Evolutionary conservation across 352 stramenopile species (phyloP).

Genomic region (Phytophthora constricta): DNA sequence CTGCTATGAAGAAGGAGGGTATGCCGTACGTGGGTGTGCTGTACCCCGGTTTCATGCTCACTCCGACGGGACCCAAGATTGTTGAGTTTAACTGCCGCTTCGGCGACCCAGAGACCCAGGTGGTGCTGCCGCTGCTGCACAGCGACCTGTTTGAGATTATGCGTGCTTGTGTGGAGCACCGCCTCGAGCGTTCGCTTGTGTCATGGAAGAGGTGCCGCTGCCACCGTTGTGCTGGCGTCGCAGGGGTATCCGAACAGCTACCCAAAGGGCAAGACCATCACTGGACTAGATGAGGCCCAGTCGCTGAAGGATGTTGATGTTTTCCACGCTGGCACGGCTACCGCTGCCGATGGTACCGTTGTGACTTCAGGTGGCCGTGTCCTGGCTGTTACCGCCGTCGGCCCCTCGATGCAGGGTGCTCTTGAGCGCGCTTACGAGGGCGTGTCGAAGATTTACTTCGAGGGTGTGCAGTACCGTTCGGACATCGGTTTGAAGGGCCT

Average conservation of each 20-base stretch:
- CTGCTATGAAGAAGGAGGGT: constrained; percentile 92
- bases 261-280: constrained; percentile 97
- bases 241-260: constrained; percentile 98
- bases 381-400: constrained; percentile 96
- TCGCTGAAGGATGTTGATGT: constrained; percentile 92
- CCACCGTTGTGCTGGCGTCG: constrained; percentile 97
- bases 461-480: constrained; percentile 94
- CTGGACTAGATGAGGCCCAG: constrained; percentile 89
- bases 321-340: constrained; percentile 98
- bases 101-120: constrained; percentile 99
- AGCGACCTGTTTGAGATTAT: constrained; percentile 99
- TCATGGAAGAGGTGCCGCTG: constrained; percentile 91
- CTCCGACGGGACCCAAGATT: constrained; percentile 91
- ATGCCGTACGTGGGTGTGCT: constrained; percentile 98
- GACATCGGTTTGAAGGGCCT: constrained; percentile 97
- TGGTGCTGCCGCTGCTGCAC: constrained; percentile 97
- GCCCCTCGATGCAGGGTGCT: constrained; percentile 90
- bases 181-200: constrained; percentile 88
- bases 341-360: constrained; percentile 64
- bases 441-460: constrained; percentile 89
- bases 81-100: constrained; percentile 99
- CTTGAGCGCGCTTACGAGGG: constrained; percentile 93
- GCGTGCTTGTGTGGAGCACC: constrained; percentile 94
- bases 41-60: constrained; percentile 99
- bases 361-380: constrained; percentile 97